Base-by-base conservation (phyloP, 306 rosid genomes). In the Glycine soja region DNA sequence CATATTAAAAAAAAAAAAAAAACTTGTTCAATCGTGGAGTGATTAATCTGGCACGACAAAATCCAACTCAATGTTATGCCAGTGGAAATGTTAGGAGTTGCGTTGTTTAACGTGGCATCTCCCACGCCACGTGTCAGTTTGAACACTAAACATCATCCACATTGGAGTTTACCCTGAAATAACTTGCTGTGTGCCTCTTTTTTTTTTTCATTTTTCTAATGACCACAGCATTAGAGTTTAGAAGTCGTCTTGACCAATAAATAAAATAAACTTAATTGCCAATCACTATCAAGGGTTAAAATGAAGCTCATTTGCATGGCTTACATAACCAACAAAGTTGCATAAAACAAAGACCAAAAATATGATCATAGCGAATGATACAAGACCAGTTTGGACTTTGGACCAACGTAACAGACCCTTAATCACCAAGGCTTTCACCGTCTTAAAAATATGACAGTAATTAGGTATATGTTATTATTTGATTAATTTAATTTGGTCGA, bases 231-330 rank as follows among this genome's bases (percentile, higher is more conserved):
- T 48, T 38, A 36, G 52, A 62, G 5, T 38, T 48, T 38, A 36
- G 52, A 52, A n/a, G 76, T 34, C 19, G 4, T 58, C 5, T 62
- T 72, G 57, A 72, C 80, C 64, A 71, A 62, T 51, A 69, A 52
- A 47, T 43, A 19, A 52, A 65, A 53, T 24, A 12, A 61, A 36
- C 40, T 36, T 6, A 65, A 48, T 75, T 68, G 72, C 7, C 54
- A 45, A 75, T 75, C 81, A 45, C 72, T n/a, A 43, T 67, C 81
- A 51, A 51, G n/a, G 24, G 45, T 3, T 3, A 14, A 52, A 24
- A 10, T 36, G 34, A 54, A 19, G 48, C 48, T n/a, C 61, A 24
- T 42, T 42, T 42, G 45, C 45, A 0, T 42, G 45, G 7, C 71
- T 38, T 72, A 5, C 77, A 15, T n/a, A 56, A 5, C 15, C 15